Conservation (phyloP, 202 grass and related monocot species). For the Musa balbisiana region DNA sequence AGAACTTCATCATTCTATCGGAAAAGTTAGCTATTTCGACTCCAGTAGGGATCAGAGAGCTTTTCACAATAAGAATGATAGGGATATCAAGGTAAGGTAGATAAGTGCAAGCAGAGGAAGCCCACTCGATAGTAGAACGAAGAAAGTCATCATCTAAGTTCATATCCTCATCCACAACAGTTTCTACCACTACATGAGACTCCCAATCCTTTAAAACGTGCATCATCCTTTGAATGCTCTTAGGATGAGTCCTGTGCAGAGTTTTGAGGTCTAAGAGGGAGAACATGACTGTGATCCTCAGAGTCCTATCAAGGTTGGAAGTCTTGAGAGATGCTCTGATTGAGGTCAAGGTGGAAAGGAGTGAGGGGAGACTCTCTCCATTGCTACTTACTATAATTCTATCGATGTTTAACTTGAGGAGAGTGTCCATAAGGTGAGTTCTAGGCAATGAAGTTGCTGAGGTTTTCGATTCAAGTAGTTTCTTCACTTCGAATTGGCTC, state of each 20-base stretch:
- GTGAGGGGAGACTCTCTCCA: slow-evolving; percentile 24
- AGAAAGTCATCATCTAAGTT: slow-evolving; percentile 17
- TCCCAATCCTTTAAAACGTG: slow-evolving; percentile 41
- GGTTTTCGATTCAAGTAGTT: slow-evolving; percentile 18
- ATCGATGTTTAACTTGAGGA: slow-evolving; percentile 27
- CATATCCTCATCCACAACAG: slow-evolving; percentile 16
- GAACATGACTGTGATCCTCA: slow-evolving; percentile 43
- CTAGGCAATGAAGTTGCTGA: slow-evolving; percentile 21
- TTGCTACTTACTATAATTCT: slow-evolving; percentile 33
- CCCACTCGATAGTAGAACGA: slow-evolving; percentile 17
- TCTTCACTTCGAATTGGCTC: slow-evolving; percentile 30
- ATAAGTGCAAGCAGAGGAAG: background rate
- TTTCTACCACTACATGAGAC: slow-evolving; percentile 42
- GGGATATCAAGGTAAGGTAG: slow-evolving; percentile 11
- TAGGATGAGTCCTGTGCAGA: slow-evolving; percentile 21
- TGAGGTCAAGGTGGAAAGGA: slow-evolving; percentile 31
- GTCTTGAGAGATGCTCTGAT: slow-evolving; percentile 31
- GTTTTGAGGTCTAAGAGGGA: slow-evolving; percentile 31
- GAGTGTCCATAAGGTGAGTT: slow-evolving; percentile 24
- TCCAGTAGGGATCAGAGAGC: background rate
- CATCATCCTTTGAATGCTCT: slow-evolving; percentile 25
- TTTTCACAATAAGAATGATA: slow-evolving; percentile 25
- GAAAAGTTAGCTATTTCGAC: slow-evolving; percentile 20
- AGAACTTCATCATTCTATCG: background rate
- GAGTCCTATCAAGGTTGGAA: slow-evolving; percentile 13